Percentiles rank a stretch among this genome's conserved stretches.
Evolutionary conservation across 1,139 yeast species (phyloP).

Genomic region (Schwanniomyces etchellsii): DNA sequence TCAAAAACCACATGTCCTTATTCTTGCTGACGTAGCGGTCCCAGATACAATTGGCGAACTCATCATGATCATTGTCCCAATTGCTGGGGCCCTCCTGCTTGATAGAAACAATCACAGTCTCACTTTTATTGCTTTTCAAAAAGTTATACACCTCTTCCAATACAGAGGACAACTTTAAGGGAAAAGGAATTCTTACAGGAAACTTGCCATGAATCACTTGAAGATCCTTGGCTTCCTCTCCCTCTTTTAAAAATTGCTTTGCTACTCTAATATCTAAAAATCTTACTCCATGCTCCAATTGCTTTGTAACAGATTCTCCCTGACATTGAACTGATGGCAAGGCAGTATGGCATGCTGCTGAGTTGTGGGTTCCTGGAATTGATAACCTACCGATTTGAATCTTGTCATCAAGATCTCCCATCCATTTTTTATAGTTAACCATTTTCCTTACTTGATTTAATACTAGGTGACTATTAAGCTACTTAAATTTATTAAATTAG

Average conservation of each 20-base stretch:
- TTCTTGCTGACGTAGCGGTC: slow-evolving; percentile 47
- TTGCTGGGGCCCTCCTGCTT: slow-evolving; percentile 70
- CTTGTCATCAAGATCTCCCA: slow-evolving; percentile 49
- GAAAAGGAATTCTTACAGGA: slow-evolving; percentile 62
- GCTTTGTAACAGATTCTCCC: slow-evolving; percentile 53
- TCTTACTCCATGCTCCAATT: slow-evolving; percentile 67
- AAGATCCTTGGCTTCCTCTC: slow-evolving; percentile 47
- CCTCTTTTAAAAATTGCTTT: slow-evolving; percentile 47
- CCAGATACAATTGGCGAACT: slow-evolving; percentile 63
- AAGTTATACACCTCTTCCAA: slow-evolving; percentile 58
- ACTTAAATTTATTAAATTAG: no score
- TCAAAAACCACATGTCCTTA: slow-evolving; percentile 58
- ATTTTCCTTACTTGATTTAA: slow-evolving; percentile 13
- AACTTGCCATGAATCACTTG: slow-evolving; percentile 73
- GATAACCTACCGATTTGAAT: slow-evolving; percentile 49
- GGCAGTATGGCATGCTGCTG: slow-evolving; percentile 72
- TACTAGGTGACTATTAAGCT: no score
- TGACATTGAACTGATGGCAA: slow-evolving; percentile 80
- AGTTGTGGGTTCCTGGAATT: slow-evolving; percentile 77
- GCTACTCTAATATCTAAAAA: slow-evolving; percentile 69
- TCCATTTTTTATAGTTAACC: slow-evolving; percentile 50
- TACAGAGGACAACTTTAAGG: slow-evolving; percentile 43
- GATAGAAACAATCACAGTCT: slow-evolving; percentile 61
- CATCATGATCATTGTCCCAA: slow-evolving; percentile 60
- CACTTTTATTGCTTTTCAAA: slow-evolving; percentile 47